A percentile compares a stretch with the other conserved stretches of the same genome.
These are phyloP conservation scores for Emericellopsis atlantica DNA, from an alignment of 2,329 filamentous ascomycete species.

Conservation along the genomic window DNA sequence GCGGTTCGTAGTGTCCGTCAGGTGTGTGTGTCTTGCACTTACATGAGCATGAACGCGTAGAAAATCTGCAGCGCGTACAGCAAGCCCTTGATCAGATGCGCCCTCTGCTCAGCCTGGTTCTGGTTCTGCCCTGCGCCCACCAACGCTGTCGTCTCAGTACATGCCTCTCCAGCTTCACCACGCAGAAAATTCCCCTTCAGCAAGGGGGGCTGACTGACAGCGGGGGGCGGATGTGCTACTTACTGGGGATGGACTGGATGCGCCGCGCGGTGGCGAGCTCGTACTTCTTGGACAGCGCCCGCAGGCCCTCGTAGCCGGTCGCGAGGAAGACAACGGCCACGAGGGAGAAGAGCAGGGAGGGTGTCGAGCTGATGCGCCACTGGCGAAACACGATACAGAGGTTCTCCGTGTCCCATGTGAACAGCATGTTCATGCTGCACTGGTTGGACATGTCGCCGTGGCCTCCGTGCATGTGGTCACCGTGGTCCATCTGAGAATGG, in stretches of 20 bases:
- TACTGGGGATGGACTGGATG: slow-evolving; percentile 38
- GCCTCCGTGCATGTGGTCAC: slow-evolving; percentile 45
- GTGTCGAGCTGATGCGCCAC: slow-evolving; percentile 72
- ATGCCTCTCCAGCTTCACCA: slow-evolving; percentile 18
- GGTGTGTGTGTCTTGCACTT: slow-evolving; percentile 24
- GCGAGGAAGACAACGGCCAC: slow-evolving; percentile 69
- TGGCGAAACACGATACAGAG: slow-evolving; percentile 91
- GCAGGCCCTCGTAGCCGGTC: slow-evolving; percentile 86
- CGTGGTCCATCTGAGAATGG: slow-evolving; percentile 41
- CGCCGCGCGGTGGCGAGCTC: slow-evolving; percentile 44
- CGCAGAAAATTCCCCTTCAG: background rate
- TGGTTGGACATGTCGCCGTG: slow-evolving; percentile 37
- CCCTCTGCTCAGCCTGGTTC: slow-evolving; percentile 50
- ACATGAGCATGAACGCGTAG: slow-evolving; percentile 99
- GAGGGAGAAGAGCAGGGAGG: slow-evolving; percentile 71
- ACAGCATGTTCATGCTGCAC: slow-evolving; percentile 97
- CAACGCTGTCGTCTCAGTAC: slow-evolving; percentile 52
- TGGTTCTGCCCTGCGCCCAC: slow-evolving; percentile 62
- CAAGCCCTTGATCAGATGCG: slow-evolving; percentile 65
- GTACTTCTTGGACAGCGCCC: slow-evolving; percentile 64
- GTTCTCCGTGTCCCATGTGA: slow-evolving; percentile 88
- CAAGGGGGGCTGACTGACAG: slow-evolving; percentile 1
- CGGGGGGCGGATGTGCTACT: slow-evolving; percentile 14
- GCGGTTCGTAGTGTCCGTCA: too few species aligned
- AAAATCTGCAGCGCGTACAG: slow-evolving; percentile 92